Evolutionary conservation across 2,329 filamentous ascomycete species (phyloP).

Genomic region (Chrysoporthe cubensis): DNA sequence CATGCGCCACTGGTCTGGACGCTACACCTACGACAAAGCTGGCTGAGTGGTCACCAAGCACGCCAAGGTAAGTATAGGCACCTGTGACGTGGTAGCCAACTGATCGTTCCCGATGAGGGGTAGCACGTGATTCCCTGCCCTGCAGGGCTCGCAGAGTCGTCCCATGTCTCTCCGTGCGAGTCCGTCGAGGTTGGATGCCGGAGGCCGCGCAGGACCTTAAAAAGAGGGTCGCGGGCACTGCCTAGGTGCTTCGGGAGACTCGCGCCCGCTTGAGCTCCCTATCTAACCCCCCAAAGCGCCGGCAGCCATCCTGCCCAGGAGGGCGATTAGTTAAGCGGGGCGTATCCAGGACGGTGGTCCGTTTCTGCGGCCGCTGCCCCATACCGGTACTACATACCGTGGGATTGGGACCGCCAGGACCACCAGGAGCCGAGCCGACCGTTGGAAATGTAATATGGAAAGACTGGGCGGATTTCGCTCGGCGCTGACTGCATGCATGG

Average conservation of each 20-base stretch:
- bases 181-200: not conserved
- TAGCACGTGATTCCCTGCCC: not conserved
- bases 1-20: too few species aligned
- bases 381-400: not conserved
- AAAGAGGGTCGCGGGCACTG: not conserved
- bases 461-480: not conserved
- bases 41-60: not conserved
- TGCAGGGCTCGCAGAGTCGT: not conserved
- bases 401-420: not conserved
- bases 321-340: not conserved
- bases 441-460: not conserved
- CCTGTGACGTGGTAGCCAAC: not conserved
- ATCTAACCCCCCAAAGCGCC: not conserved
- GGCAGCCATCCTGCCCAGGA: too few species aligned
- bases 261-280: not conserved
- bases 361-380: not conserved
- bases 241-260: too few species aligned
- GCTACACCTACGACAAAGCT: not conserved
- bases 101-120: not conserved
- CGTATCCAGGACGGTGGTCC: not conserved
- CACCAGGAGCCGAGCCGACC: not conserved
- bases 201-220: not conserved
- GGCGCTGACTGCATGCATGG: slow-evolving; percentile 3
- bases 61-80: not conserved
- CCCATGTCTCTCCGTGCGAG: not conserved